These are phyloP conservation scores for Daldinia sp. DNA, from an alignment of 2,329 filamentous ascomycete species.

Conservation along the genomic window DNA sequence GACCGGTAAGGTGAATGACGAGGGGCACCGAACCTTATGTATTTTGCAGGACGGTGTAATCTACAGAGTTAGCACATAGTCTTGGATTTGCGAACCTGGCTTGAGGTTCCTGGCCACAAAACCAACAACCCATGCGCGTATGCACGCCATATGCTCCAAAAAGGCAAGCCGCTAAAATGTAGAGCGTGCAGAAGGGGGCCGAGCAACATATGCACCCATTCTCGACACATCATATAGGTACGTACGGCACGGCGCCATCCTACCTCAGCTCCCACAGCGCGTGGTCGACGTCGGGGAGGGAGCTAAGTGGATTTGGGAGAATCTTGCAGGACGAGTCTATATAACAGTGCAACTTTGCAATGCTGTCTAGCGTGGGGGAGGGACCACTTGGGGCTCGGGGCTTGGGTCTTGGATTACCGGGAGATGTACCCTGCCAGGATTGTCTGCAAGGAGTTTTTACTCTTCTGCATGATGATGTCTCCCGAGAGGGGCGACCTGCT, in stretches of 20 bases:
- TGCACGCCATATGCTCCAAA: slow-evolving; percentile 47
- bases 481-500: slow-evolving; percentile 30
- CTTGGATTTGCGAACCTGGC: slow-evolving; percentile 38
- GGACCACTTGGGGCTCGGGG: slow-evolving; percentile 19
- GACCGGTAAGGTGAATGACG: slow-evolving; percentile 33
- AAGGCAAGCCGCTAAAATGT: slow-evolving; percentile 46
- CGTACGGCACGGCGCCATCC: slow-evolving; percentile 26
- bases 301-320: slow-evolving; percentile 48
- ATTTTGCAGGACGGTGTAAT: slow-evolving; percentile 27
- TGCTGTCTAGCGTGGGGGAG: slow-evolving; percentile 47
- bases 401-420: slow-evolving; percentile 36
- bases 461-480: slow-evolving; percentile 47
- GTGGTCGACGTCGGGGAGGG: slow-evolving; percentile 35
- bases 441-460: slow-evolving; percentile 39
- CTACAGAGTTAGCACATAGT: slow-evolving; percentile 7
- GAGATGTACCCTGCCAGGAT: slow-evolving; percentile 38
- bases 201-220: slow-evolving; percentile 38
- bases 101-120: slow-evolving; percentile 42
- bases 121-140: slow-evolving; percentile 34
- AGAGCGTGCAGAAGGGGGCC: slow-evolving; percentile 33
- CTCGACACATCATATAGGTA: slow-evolving; percentile 44
- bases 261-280: slow-evolving; percentile 37
- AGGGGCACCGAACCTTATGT: slow-evolving; percentile 39
- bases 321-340: slow-evolving; percentile 46
- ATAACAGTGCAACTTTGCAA: slow-evolving; percentile 42